Base-by-base conservation (phyloP, 2,329 filamentous ascomycete species). In the Stagonosporopsis cucurbitacearum region DNA sequence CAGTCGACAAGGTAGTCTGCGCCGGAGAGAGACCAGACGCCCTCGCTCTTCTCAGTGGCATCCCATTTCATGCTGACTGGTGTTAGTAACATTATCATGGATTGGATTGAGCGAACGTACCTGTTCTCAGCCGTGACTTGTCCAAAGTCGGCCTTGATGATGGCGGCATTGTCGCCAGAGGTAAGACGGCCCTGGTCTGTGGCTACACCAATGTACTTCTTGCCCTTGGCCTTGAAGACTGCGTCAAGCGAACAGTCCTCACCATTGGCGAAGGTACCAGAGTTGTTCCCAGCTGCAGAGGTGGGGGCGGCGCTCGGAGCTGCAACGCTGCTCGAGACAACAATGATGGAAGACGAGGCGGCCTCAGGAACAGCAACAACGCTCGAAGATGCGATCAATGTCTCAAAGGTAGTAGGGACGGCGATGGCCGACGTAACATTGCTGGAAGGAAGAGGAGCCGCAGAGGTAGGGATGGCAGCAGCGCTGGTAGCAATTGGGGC, bases 111-210 rank as follows among this genome's bases (percentile, higher is more conserved):
- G 36, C 37, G 13, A 2, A 6, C 47, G 4, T 56, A 51, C 53
- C 53, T 56, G 79, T 90, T 89, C 78, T 90, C 88, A 1, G 84
- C 82, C 0, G 87, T 88, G 20, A 90, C 78, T 70, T 86, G 82
- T 19, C 86, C 86, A 59, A 89, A 89, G 72, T 88, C 78, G 49
- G 79, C 76, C 59, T 81, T 80, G 71, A 89, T 84, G 80, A 54
- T 79, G 79, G n/a, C 80, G 79, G 43, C 48, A 55, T 81, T 84
- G 60, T 80, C 77, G 50, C 77, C 79, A 9, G 76, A 69, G 30
- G 69, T 77, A 4, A 89, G 80, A 11, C 77, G 79, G 58, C 76
- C 77, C 66, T 83, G 78, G 66, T 89, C 86, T 1, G 82, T 79
- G 50, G 78, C 80, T 13, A 81, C 82, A 60, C 88, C 88, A 51